These are phyloP conservation scores for Kurtzmaniella quercitrusa DNA, from an alignment of 1,139 yeast genomes.

Conservation along the genomic window DNA sequence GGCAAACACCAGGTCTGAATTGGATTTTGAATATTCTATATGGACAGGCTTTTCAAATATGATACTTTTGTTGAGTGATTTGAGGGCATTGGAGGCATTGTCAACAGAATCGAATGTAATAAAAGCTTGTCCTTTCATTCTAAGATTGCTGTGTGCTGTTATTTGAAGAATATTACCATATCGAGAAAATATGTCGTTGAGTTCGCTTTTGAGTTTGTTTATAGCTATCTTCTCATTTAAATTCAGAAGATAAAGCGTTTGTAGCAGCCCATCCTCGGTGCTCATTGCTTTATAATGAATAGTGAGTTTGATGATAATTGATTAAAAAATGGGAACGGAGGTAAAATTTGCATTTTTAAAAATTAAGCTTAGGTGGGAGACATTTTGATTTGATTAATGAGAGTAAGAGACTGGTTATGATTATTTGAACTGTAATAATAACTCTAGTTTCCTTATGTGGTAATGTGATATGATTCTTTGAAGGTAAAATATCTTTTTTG, in stretches of 20 bases:
- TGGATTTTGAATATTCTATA: constrained; percentile 36
- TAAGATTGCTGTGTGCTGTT: constrained; percentile 57
- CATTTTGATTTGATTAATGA: no score
- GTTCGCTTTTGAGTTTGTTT: constrained; percentile 43
- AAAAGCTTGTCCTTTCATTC: constrained; percentile 84
- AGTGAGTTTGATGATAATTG: neutral
- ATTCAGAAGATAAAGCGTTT: constrained; percentile 60
- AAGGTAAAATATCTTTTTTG: no score
- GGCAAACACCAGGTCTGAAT: constrained; percentile 39
- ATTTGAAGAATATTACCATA: constrained; percentile 53
- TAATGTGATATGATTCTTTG: no score
- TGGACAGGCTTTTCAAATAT: constrained; percentile 56
- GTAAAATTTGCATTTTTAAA: neutral
- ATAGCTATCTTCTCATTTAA: constrained; percentile 66
- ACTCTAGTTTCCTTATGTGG: no score
- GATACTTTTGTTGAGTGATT: constrained; percentile 35
- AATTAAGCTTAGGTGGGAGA: no score
- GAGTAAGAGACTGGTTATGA: no score
- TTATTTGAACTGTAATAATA: no score
- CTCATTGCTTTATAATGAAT: neutral
- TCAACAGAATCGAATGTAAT: constrained; percentile 51
- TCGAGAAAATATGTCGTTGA: constrained; percentile 37
- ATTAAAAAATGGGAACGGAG: neutral
- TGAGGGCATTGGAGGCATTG: constrained; percentile 49
- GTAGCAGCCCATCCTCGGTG: constrained; percentile 13